phyloP scores from a whole-genome alignment of 108 stramenopile genomes.

The Fistulifera pelliculosa region DNA sequence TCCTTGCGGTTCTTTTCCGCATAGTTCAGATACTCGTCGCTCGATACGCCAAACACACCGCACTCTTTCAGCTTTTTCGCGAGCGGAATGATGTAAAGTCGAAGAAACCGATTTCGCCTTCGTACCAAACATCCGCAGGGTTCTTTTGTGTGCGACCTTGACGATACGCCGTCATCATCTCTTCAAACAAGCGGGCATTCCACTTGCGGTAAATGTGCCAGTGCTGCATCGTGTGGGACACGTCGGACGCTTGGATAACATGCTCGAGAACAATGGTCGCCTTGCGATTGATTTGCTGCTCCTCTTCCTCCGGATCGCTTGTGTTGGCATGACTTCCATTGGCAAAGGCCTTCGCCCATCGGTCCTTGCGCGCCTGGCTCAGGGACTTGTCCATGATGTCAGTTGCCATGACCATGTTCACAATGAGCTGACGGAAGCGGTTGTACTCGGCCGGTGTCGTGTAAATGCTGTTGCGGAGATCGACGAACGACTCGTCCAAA shows the following conservation, averaged over 20 bases:
- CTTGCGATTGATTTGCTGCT: conserved; percentile 17
- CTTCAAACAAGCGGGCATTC: conserved; percentile 3
- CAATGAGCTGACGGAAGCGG: conserved; percentile 43
- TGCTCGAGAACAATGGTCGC: conserved; percentile 34
- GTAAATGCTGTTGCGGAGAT: conserved; percentile 28
- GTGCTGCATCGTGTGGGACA: conserved; percentile 39
- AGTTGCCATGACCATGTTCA: conserved; percentile 38
- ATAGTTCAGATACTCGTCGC: conserved; percentile 13
- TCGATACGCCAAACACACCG: conserved; percentile 31
- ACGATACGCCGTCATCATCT: conserved; percentile 3
- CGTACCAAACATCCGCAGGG: conserved; percentile 7
- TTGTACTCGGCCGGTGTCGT: conserved; percentile 16
- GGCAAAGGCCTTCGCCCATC: conserved; percentile 47
- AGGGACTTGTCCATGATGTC: conserved; percentile 43
- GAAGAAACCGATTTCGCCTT: conserved; percentile 24
- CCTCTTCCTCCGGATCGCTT: conserved; percentile 1
- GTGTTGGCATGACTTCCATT: not conserved
- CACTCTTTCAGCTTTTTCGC: conserved; percentile 32
- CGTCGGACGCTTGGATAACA: conserved; percentile 32
- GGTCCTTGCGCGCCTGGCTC: conserved; percentile 20
- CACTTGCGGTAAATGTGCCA: conserved; percentile 24
- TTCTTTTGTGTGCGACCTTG: conserved; percentile 1
- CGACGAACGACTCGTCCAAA: conserved; percentile 30
- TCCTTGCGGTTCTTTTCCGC: conserved; percentile 4
- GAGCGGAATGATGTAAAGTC: conserved; percentile 35